Evolutionary conservation across 2,329 filamentous ascomycete genomes (phyloP).

Genomic region (Talaromyces islandicus): DNA sequence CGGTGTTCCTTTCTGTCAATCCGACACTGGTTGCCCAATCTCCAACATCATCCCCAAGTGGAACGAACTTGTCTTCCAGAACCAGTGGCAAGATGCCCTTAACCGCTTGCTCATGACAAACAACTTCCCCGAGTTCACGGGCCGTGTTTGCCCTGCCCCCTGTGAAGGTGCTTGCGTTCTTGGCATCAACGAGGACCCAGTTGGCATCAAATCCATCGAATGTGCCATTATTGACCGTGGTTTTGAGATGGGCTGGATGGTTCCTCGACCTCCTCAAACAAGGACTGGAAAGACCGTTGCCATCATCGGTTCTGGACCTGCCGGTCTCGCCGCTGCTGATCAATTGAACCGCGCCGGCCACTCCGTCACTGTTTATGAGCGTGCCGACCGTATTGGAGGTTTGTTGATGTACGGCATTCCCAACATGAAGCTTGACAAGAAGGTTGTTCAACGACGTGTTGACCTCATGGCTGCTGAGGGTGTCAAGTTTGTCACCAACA

Average conservation of each 20-base stretch:
- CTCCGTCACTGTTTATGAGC: slow-evolving; percentile 83
- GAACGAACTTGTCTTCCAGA: slow-evolving; percentile 73
- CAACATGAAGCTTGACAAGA: slow-evolving; percentile 99
- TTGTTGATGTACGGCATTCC: slow-evolving; percentile 97
- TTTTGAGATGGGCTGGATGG: slow-evolving; percentile 98
- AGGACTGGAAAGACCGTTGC: slow-evolving; percentile 86
- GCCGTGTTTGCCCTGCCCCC: slow-evolving; percentile 91
- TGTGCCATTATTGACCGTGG: slow-evolving; percentile 96
- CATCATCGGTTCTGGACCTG: slow-evolving; percentile 85
- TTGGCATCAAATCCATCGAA: slow-evolving; percentile 97
- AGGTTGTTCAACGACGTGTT: slow-evolving; percentile 88
- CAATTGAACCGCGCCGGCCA: slow-evolving; percentile 93
- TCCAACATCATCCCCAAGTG: slow-evolving; percentile 97
- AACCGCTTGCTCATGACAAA: slow-evolving; percentile 93
- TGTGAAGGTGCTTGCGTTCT: slow-evolving; percentile 95
- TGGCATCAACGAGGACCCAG: slow-evolving; percentile 93
- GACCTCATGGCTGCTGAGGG: slow-evolving; percentile 93
- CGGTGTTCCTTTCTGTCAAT: slow-evolving; percentile 96
- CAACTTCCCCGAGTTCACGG: slow-evolving; percentile 97
- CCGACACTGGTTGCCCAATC: slow-evolving; percentile 90
- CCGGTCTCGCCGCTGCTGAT: slow-evolving; percentile 83
- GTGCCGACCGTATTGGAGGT: slow-evolving; percentile 82
- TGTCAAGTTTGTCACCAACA: slow-evolving; percentile 71
- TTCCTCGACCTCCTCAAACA: slow-evolving; percentile 68
- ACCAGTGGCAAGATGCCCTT: slow-evolving; percentile 84